Percentiles rank a stretch among this genome's conserved stretches.
Conservation (phyloP, 2,329 filamentous ascomycete genomes). For the Fusarium continuum region DNA sequence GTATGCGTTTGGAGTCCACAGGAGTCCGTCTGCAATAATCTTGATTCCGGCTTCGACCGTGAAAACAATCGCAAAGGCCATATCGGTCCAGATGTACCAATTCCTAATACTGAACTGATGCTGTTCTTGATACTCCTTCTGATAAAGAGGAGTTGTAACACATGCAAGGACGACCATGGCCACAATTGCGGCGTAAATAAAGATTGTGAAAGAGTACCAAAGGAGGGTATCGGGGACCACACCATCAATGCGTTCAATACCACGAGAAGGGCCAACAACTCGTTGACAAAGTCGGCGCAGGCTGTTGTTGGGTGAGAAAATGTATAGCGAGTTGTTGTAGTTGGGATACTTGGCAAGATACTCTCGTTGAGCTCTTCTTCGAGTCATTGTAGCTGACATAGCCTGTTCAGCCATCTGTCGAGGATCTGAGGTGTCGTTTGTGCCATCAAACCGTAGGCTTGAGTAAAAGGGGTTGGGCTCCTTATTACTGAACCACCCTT, state of each 20-base stretch:
- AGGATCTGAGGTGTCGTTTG: conserved; percentile 83
- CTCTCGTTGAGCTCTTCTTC: conserved; percentile 88
- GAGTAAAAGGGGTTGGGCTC: conserved; percentile 98
- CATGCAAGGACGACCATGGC: conserved; percentile 98
- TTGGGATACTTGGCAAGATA: conserved; percentile 86
- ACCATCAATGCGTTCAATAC: conserved; percentile 86
- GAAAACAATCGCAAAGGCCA: conserved; percentile 89
- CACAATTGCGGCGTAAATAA: conserved; percentile 93
- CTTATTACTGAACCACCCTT: conserved; percentile 64
- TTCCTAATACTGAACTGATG: conserved; percentile 71
- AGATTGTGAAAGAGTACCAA: conserved; percentile 93
- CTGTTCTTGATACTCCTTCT: conserved; percentile 80
- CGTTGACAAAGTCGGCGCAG: conserved; percentile 85
- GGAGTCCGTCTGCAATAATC: conserved; percentile 91
- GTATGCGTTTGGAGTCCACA: conserved; percentile 97
- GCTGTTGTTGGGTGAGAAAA: conserved; percentile 82
- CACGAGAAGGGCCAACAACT: conserved; percentile 90
- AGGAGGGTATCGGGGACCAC: conserved; percentile 86
- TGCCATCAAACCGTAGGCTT: conserved; percentile 71
- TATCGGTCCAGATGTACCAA: conserved; percentile 96
- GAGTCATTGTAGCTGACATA: conserved; percentile 80
- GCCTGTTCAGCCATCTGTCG: conserved; percentile 90
- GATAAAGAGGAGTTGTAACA: conserved; percentile 92
- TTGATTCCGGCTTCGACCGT: conserved; percentile 89
- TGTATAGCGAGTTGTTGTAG: conserved; percentile 91